Evolutionary conservation across 768 basidiomycete genomes (phyloP), one percentile per base, ranked within the genome.

Genomic region (Amanita fuliginea): DNA sequence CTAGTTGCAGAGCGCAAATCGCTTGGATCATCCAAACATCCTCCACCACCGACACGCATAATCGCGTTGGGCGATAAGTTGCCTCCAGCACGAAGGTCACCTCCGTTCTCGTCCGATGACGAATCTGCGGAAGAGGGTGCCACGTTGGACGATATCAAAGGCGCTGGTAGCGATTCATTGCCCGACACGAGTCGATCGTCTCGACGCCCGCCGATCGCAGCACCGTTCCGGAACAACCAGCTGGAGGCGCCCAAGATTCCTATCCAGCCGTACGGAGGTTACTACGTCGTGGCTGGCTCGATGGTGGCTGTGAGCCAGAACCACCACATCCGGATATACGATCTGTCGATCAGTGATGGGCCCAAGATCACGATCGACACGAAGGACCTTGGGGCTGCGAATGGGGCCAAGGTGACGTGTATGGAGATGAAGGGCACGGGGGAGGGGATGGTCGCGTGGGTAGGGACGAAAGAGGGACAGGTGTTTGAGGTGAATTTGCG

Each of bases 401-500:
- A 85, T 59, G 84, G 90, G 39, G 64, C 75, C 3, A 81, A 80
- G 56, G 72, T 94, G 33, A 82, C 83, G 1, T 79, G 82, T 18
- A 72, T 95, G 65, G 90, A 85, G 62, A 89, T 93, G 61, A 73
- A 83, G 13, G 75, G 83, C 0, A 71, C 73, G 2, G 56, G 54
- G 2, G 56, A 61, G 8, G 56, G 64, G n/a, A 64, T 54, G 0
- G 3, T 28, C 48, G 57, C 92, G 2, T 97, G 94, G 94, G 66
- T 84, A 9, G 95, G 94, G 3, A 90, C 90, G 24, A 92, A 87
- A 66, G 91, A 95, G 21, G 95, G 95, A 0, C 81, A 86, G 61
- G 52, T 99, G 21, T 73, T 83, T 55, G 93, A 96, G 69, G 55
- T 95, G 49, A 90, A 97, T 59, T 68, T 86, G 34, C 64, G 74